Base-by-base conservation (phyloP, 2,329 filamentous ascomycete genomes). In the Phyllosticta paracitricarpa region DNA sequence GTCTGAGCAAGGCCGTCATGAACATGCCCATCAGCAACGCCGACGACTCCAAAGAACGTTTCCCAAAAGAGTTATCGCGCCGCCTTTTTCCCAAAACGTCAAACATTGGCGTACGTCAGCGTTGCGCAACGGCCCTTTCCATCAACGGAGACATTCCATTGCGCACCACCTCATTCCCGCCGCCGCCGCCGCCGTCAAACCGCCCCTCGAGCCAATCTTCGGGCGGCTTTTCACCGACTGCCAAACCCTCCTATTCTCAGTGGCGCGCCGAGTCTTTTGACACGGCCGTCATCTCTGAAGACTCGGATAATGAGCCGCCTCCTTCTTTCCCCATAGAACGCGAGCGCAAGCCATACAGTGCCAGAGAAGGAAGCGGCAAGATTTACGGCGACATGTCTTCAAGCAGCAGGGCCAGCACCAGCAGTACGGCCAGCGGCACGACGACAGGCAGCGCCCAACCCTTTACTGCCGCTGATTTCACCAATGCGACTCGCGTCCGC, bases 41-140 rank as follows among this genome's bases (percentile, higher is more conserved):
- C 0, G 78, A 81, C 60, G 82, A 87, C 56, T 82, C 80, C 64
- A 84, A 82, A 10, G 89, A 92, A 72, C 80, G 88, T 2, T 86
- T 95, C 60, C 91, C 91, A 0, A 91, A 89, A 65, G 86, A 91
- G 66, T 80, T 96, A 2, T 86, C 89, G 0, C 80, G 90, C 51
- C 81, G 87, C 58, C 78, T 94, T 3, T 83, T 96, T 51, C 91
- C 91, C 0, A 76, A 77, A 0, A 72, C 73, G 7, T 78, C 82
- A 0, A 84, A 90, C 65, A 68, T 80, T 0, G 76, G 81, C 33
- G 77, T 83, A 0, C 81, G 84, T 61, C 82, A 85, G 63, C 75
- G 83, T 22, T 75, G 92, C 8, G 82, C 85, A 19, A 79, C 82
- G 53, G 81, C 82, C 1, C 77, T 92, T 19, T 77, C 78, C 30